phyloP scores from a whole-genome alignment of 2,329 filamentous ascomycete species.

The Zasmidium cellare region DNA sequence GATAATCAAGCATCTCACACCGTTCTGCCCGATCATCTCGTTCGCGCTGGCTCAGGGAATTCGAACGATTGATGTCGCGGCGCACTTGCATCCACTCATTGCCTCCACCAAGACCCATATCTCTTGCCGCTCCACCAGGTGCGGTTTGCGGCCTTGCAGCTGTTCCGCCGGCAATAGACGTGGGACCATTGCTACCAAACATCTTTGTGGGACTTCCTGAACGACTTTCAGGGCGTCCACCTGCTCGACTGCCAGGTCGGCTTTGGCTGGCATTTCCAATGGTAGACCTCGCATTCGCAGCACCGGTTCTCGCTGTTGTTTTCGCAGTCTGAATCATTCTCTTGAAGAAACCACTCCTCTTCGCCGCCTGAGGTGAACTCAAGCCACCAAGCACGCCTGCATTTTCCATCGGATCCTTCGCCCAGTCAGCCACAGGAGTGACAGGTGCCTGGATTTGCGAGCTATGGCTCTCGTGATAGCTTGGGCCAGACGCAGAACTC shows the following conservation, averaged over 20 bases:
- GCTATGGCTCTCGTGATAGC: conserved; percentile 84
- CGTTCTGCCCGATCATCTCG: conserved; percentile 79
- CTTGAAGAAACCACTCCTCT: conserved; percentile 87
- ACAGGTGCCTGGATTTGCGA: conserved; percentile 54
- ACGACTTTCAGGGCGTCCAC: conserved; percentile 39
- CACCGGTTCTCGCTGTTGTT: conserved; percentile 69
- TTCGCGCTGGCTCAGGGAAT: conserved; percentile 88
- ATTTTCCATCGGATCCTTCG: conserved; percentile 61
- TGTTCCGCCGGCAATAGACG: conserved; percentile 55
- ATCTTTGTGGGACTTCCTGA: conserved; percentile 50
- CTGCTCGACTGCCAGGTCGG: conserved; percentile 37
- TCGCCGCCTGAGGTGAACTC: conserved; percentile 68
- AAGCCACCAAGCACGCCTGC: conserved; percentile 76
- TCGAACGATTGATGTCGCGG: conserved; percentile 91
- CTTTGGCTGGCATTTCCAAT: conserved; percentile 62
- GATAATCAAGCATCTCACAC: conserved; percentile 91
- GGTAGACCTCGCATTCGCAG: conserved; percentile 83
- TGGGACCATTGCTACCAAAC: conserved; percentile 49
- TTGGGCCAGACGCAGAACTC: conserved; percentile 38
- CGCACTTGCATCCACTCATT: conserved; percentile 98
- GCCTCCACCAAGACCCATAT: conserved; percentile 66
- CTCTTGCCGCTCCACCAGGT: conserved; percentile 53
- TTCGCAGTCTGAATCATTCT: conserved; percentile 93
- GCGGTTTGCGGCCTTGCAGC: conserved; percentile 29
- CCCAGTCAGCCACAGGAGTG: conserved; percentile 66